Percentiles rank a stretch among this genome's conserved stretches.
Evolutionary conservation across 1,284 basidiomycete genomes (phyloP).

Genomic region (Apiotrichum brassicae): DNA sequence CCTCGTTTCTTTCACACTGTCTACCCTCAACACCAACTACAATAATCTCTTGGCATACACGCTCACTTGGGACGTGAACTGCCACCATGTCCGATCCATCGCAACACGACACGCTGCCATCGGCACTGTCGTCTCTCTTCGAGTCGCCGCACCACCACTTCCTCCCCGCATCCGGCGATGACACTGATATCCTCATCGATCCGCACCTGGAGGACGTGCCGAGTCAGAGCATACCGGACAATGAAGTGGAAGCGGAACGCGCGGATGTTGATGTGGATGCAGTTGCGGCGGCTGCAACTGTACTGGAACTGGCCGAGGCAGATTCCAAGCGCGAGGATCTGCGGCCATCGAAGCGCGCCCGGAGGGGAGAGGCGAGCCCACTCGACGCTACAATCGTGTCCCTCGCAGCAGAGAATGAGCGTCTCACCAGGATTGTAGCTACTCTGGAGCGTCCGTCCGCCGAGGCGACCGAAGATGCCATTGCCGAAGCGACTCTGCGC

Average conservation of each 20-base stretch:
- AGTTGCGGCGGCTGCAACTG: no score
- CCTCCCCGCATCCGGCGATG: constrained; percentile 5
- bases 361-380: neutral
- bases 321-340: neutral
- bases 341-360: neutral
- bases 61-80: no score
- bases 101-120: constrained; percentile 8
- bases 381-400: constrained; percentile 9
- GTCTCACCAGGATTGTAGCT: constrained; percentile 7
- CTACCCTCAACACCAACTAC: no score
- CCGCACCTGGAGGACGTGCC: neutral
- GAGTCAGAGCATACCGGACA: neutral
- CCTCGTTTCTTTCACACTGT: no score
- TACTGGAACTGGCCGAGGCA: neutral
- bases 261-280: neutral
- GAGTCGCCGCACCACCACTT: constrained; percentile 12
- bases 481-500: constrained; percentile 14
- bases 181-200: constrained; percentile 10
- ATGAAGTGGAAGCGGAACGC: neutral
- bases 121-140: constrained; percentile 14
- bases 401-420: constrained; percentile 14
- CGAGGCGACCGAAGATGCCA: constrained; percentile 2
- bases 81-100: constrained; percentile 11
- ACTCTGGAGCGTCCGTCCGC: constrained; percentile 6
- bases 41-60: no score